Conservation (phyloP, 2,329 filamentous ascomycete species). For the Waltergamsia citrina region DNA sequence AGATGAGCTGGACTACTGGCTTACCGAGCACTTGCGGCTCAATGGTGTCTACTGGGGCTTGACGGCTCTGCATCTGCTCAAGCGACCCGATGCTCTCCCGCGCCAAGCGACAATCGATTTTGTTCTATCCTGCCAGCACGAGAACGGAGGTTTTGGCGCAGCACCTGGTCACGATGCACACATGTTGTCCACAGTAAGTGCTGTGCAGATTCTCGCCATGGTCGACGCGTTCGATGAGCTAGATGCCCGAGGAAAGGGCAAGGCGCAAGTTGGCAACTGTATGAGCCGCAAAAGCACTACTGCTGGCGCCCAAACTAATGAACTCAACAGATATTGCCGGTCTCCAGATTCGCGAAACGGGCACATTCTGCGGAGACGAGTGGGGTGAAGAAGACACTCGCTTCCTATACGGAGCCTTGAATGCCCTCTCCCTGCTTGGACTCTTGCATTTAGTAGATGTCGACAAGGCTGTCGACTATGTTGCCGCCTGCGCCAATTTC, state of each 20-base stretch:
- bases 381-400: conserved; percentile 96
- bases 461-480: conserved; percentile 67
- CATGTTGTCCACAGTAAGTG: conserved; percentile 92
- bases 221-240: conserved; percentile 78
- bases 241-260: conserved; percentile 55
- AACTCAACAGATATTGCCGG: conserved; percentile 56
- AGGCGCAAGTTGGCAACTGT: conserved; percentile 71
- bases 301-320: conserved; percentile 11
- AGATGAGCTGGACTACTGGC: conserved; percentile 95
- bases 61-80: conserved; percentile 76
- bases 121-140: conserved; percentile 88
- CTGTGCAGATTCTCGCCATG: conserved; percentile 84
- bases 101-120: conserved; percentile 78
- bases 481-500: conserved; percentile 80
- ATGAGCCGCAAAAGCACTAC: conserved; percentile 27
- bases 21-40: conserved; percentile 91
- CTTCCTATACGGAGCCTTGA: conserved; percentile 85
- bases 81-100: conserved; percentile 71
- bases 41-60: conserved; percentile 97
- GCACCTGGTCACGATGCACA: conserved; percentile 92
- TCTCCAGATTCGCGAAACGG: conserved; percentile 71
- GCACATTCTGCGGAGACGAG: conserved; percentile 87
- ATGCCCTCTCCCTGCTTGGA: conserved; percentile 76
- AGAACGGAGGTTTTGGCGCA: conserved; percentile 84
- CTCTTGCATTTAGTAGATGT: conserved; percentile 68